These are phyloP conservation scores for Pleurotus eryngii DNA, from an alignment of 768 basidiomycete genomes.

Conservation along the genomic window DNA sequence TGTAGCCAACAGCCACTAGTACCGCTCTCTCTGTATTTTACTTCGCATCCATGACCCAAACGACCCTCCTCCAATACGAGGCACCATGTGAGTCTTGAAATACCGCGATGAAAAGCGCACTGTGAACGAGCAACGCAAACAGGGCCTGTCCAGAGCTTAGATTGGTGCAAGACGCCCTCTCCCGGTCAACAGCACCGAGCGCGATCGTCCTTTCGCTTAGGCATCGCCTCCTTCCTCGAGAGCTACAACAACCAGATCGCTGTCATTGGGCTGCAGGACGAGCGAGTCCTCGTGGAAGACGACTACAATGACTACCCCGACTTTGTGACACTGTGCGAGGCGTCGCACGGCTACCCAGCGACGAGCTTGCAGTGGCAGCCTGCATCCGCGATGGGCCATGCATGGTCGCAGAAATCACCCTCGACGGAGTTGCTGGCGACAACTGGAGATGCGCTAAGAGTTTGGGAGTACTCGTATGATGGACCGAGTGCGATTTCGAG, in stretches of 20 bases:
- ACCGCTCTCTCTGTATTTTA: constrained; percentile 1
- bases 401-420: constrained; percentile 67
- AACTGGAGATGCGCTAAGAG: constrained; percentile 87
- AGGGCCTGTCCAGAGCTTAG: constrained; percentile 86
- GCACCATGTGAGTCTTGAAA: constrained; percentile 64
- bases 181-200: constrained; percentile 71
- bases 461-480: constrained; percentile 87
- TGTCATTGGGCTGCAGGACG: constrained; percentile 76
- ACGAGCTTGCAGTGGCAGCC: constrained; percentile 96
- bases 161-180: constrained; percentile 83
- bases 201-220: constrained; percentile 79
- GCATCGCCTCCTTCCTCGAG: constrained; percentile 81
- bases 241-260: constrained; percentile 82
- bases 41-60: constrained; percentile 52
- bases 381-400: constrained; percentile 53
- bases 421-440: constrained; percentile 85
- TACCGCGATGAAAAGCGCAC: constrained; percentile 7
- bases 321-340: constrained; percentile 82
- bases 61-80: constrained; percentile 76
- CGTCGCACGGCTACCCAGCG: constrained; percentile 87
- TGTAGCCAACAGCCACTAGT: constrained; percentile 1
- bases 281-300: constrained; percentile 83
- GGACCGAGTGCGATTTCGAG: constrained; percentile 50
- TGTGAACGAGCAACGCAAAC: constrained; percentile 9
- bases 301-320: constrained; percentile 81